phyloP scores from a whole-genome alignment of 2,329 filamentous ascomycete species.

The Onygenales sp. region DNA sequence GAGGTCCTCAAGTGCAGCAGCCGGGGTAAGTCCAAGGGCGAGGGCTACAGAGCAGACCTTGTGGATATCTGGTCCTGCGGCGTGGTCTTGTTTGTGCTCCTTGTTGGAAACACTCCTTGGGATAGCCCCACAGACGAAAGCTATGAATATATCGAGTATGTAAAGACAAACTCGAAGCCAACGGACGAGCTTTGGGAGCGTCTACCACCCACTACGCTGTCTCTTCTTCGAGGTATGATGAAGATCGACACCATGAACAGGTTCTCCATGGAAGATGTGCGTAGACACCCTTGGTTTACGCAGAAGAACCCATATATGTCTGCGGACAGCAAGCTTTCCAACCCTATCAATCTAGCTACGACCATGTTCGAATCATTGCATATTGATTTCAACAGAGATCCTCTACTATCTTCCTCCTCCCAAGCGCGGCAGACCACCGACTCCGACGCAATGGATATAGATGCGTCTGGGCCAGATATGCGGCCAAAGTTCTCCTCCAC shows the following conservation, averaged over 20 bases:
- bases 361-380: constrained; percentile 86
- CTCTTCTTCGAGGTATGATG: constrained; percentile 88
- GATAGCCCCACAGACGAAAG: constrained; percentile 79
- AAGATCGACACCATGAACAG: constrained; percentile 63
- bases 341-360: constrained; percentile 80
- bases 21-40: constrained; percentile 38
- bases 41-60: constrained; percentile 55
- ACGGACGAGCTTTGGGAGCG: constrained; percentile 77
- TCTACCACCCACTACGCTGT: constrained; percentile 64
- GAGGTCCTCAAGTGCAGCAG: constrained; percentile 60
- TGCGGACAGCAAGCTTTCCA: constrained; percentile 61
- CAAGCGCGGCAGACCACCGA: constrained; percentile 26
- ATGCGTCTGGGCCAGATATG: constrained; percentile 37
- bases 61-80: constrained; percentile 97
- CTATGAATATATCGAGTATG: constrained; percentile 86
- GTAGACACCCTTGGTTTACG: constrained; percentile 91
- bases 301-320: constrained; percentile 68
- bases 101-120: constrained; percentile 97
- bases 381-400: constrained; percentile 72
- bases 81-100: constrained; percentile 89
- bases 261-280: constrained; percentile 78
- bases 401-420: constrained; percentile 38
- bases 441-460: constrained; percentile 60
- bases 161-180: constrained; percentile 67
- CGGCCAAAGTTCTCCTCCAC: constrained; percentile 60